phyloP scores from a whole-genome alignment of 2,329 filamentous ascomycete genomes.

The Colletotrichum navitas region DNA sequence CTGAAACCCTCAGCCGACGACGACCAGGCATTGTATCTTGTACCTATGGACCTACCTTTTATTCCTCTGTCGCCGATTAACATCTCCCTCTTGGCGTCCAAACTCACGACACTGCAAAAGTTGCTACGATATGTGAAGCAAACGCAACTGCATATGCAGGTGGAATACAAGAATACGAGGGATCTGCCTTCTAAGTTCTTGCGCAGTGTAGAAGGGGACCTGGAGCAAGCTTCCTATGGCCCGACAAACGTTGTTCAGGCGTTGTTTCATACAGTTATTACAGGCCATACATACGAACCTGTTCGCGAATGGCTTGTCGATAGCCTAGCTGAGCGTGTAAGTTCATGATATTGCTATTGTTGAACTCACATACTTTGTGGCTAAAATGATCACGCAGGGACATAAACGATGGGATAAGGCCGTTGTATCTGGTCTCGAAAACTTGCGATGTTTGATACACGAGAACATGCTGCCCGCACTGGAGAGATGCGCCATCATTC shows the following conservation, averaged over 20 bases:
- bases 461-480: conserved; percentile 91
- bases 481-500: conserved; percentile 83
- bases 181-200: conserved; percentile 86
- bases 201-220: conserved; percentile 79
- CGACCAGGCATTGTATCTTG: conserved; percentile 65
- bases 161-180: conserved; percentile 86
- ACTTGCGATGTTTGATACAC: conserved; percentile 81
- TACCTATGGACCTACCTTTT: conserved; percentile 87
- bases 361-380: conserved; percentile 37
- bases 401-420: conserved; percentile 97
- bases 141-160: conserved; percentile 80
- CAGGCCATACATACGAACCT: conserved; percentile 80
- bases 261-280: conserved; percentile 86
- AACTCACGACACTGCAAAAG: conserved; percentile 89
- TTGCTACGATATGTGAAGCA: conserved; percentile 87
- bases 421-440: conserved; percentile 81
- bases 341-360: conserved; percentile 45
- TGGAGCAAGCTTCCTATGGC: conserved; percentile 72
- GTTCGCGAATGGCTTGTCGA: conserved; percentile 92
- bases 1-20: conserved; percentile 61
- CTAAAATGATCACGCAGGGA: conserved; percentile 64
- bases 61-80: conserved; percentile 83
- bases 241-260: conserved; percentile 76
- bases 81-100: conserved; percentile 85
- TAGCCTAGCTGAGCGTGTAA: conserved; percentile 81